These are phyloP conservation scores for Pseudovirgaria hyperparasitica DNA, from an alignment of 2,329 filamentous ascomycete species.

Conservation along the genomic window DNA sequence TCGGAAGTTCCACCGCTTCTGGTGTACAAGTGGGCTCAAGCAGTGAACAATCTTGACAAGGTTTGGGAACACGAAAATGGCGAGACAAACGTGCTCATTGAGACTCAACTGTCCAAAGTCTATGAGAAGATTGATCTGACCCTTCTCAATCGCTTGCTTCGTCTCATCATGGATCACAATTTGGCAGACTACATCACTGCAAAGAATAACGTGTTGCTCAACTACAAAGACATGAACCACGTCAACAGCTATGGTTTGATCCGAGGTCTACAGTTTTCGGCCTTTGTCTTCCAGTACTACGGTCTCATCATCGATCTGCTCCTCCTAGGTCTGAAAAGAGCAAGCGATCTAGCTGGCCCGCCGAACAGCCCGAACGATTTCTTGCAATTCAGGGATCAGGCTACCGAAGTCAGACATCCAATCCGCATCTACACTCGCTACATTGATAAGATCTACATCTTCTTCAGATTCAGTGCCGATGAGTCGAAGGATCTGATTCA, in stretches of 20 bases:
- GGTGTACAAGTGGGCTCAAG: constrained; percentile 98
- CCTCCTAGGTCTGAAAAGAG: constrained; percentile 81
- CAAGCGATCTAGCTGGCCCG: constrained; percentile 94
- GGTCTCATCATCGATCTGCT: constrained; percentile 89
- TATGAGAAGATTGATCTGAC: constrained; percentile 99
- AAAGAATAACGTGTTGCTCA: constrained; percentile 98
- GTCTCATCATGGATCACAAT: constrained; percentile 98
- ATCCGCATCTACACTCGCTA: constrained; percentile 97
- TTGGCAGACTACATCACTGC: constrained; percentile 97
- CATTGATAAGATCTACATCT: constrained; percentile 97
- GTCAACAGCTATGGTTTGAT: constrained; percentile 99
- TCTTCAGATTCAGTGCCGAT: constrained; percentile 84
- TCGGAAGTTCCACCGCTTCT: constrained; percentile 91
- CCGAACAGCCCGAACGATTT: constrained; percentile 94
- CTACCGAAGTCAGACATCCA: constrained; percentile 84
- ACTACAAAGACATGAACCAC: constrained; percentile 99
- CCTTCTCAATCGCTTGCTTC: constrained; percentile 79
- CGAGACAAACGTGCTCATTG: constrained; percentile 97
- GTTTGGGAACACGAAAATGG: constrained; percentile 92
- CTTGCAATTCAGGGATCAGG: constrained; percentile 86
- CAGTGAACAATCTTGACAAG: constrained; percentile 93
- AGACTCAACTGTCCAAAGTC: constrained; percentile 96
- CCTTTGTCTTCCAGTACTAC: constrained; percentile 98
- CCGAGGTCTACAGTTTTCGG: constrained; percentile 92
- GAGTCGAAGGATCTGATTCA: constrained; percentile 94